Evolutionary conservation across 176 grass and related monocot genomes (phyloP), one percentile per base, ranked within the genome.

Genomic region (Oryza australiensis): DNA sequence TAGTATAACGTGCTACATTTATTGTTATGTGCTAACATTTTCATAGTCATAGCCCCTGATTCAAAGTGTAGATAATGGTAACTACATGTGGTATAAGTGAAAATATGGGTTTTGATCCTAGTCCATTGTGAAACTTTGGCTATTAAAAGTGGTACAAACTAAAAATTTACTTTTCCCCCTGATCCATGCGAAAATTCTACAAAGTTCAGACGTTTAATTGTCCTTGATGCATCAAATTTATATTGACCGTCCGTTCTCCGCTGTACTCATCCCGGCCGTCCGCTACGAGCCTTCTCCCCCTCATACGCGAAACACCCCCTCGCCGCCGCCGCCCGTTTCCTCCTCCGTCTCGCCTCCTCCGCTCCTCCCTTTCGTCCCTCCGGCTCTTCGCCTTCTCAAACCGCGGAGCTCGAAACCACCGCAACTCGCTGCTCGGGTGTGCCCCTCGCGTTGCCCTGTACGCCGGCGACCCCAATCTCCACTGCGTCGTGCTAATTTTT

Each of bases 371-470:
- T n/a, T n/a, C n/a, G n/a, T n/a, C n/a, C n/a, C n/a, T n/a, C n/a
- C n/a, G n/a, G n/a, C n/a, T n/a, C n/a, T n/a, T n/a, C n/a, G n/a
- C n/a, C 40, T 57, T 9, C 53, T 59, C 53, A 59, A 40, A 59
- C 59, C 75, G 76, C 30, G 26, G 70, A 79, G 11, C 34, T 62
- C n/a, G 27, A 68, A 73, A 37, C 38, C 38, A 45, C 70, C 30
- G 6, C 43, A 18, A 51, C 26, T 70, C 55, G 40, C 37, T 30
- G 10, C 20, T 35, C 74, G 24, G 43, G 86, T 78, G 62, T 10
- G 48, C n/a, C 2, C 33, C 63, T 59, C 53, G 4, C 41, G 29
- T 60, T 34, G 43, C n/a, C 27, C 15, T 62, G 8, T 6, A 3
- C 62, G 57, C 28, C n/a, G 49, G 14, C 49, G n/a, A 14, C 12